A percentile compares a stretch with the other conserved stretches of the same genome.
Evolutionary conservation across 352 stramenopile genomes (phyloP).

Genomic region (Pythium biforme): DNA sequence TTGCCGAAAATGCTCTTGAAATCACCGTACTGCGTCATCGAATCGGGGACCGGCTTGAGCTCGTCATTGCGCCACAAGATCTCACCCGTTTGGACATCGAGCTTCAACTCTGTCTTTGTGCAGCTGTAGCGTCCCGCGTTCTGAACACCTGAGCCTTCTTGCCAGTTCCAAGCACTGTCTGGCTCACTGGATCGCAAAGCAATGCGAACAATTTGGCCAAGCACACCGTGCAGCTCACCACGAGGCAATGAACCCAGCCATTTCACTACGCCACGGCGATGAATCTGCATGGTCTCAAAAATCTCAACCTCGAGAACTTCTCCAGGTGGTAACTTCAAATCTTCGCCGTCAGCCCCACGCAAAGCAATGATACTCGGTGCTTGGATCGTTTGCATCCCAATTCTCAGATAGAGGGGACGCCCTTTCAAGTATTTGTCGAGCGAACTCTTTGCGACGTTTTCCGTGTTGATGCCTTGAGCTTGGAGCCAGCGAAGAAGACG

Average conservation of each 20-base stretch:
- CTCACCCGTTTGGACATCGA: conserved; percentile 85
- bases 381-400: conserved; percentile 87
- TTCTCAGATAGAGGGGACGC: conserved; percentile 82
- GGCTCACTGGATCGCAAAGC: conserved; percentile 62
- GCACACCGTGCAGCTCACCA: conserved; percentile 24
- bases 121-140: conserved; percentile 71
- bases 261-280: conserved; percentile 73
- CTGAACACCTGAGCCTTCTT: conserved; percentile 49
- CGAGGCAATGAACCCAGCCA: conserved; percentile 46
- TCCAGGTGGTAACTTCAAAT: conserved; percentile 69
- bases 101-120: conserved; percentile 73
- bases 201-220: conserved; percentile 72
- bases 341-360: conserved; percentile 45
- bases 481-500: conserved; percentile 86
- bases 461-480: conserved; percentile 87
- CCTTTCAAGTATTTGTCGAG: conserved; percentile 87
- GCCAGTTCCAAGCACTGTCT: conserved; percentile 61
- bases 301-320: conserved; percentile 87
- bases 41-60: conserved; percentile 88
- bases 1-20: conserved; percentile 85
- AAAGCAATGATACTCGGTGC: conserved; percentile 80
- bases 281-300: conserved; percentile 80
- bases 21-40: conserved; percentile 88
- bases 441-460: conserved; percentile 75
- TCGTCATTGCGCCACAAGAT: conserved; percentile 91